Evolutionary conservation across 2,329 filamentous ascomycete species (phyloP).

Genomic region (Colletotrichum gloeosporioides): DNA sequence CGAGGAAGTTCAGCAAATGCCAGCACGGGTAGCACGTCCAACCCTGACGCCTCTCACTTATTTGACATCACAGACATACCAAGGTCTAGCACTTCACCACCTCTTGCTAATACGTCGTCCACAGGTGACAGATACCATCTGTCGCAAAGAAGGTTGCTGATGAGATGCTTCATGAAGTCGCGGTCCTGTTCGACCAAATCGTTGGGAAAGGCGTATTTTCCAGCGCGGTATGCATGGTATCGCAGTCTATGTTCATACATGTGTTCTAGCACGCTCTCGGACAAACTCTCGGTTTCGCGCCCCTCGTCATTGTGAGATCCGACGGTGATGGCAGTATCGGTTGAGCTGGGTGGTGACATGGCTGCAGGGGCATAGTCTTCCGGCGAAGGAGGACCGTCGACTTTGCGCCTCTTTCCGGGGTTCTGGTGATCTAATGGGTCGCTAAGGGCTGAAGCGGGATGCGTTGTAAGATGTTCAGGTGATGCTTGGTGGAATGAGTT

Average conservation of each 20-base stretch:
- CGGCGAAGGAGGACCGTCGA: slow-evolving; percentile 9
- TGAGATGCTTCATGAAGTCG: slow-evolving; percentile 45
- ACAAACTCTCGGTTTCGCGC: slow-evolving; percentile 42
- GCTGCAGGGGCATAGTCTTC: slow-evolving; percentile 3
- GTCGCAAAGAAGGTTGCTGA: slow-evolving; percentile 44
- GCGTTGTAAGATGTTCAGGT: background rate
- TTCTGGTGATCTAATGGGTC: background rate
- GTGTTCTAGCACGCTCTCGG: slow-evolving; percentile 48
- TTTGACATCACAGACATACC: slow-evolving; percentile 37
- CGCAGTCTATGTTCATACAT: slow-evolving; percentile 45
- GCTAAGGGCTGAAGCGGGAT: background rate
- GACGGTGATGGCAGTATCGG: slow-evolving; percentile 20
- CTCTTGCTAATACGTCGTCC: slow-evolving; percentile 38
- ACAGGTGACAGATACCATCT: slow-evolving; percentile 51
- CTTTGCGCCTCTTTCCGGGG: slow-evolving; percentile 6
- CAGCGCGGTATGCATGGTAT: slow-evolving; percentile 46
- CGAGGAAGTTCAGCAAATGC: background rate
- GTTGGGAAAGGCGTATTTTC: slow-evolving; percentile 48
- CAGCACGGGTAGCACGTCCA: background rate
- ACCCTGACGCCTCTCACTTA: background rate
- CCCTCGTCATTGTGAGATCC: slow-evolving; percentile 18
- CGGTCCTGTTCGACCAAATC: slow-evolving; percentile 47
- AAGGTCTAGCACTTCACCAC: slow-evolving; percentile 51
- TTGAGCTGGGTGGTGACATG: slow-evolving; percentile 12
- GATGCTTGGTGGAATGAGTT: slow-evolving; percentile 4